Base-by-base conservation (phyloP, 345 rosid species). In the Kernera saxatilis region DNA sequence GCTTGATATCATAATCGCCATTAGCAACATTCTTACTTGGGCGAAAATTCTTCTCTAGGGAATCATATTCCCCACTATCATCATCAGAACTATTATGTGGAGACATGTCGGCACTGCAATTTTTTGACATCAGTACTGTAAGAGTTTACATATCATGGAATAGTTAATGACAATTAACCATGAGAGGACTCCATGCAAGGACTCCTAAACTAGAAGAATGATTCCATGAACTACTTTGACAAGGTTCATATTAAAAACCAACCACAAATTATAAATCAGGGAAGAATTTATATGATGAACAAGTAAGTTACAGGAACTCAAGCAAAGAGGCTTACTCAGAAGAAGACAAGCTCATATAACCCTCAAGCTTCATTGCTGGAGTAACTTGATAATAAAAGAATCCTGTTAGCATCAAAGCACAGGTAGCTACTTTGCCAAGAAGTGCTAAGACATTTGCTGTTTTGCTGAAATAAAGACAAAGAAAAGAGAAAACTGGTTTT, bases 351-450 rank as follows among this genome's bases (percentile, higher is more conserved):
- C 75, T 69, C 70, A 70, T 60, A 48, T 64, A 64, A 39, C 77
- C 93, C 40, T 86, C 93, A 15, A 78, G 75, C 75, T 50, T 84
- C 85, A 81, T 75, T 59, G 85, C 71, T 19, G 97, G 89, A 18
- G 84, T 88, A 71, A 86, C 86, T 83, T 81, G 92, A 75, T 83
- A 84, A 77, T 86, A 90, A 79, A 90, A 92, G 87, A 95, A 92
- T 45, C 98, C 96, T 35, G 98, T 92, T 74, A 92, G 73, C 14
- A 81, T 78, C 80, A 92, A 76, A 30, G 97, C 92, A 78, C 82
- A 85, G 2, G 88, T 53, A 67, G 99, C 91, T 75, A 92, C 93
- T 84, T 82, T 92, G 22, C 97, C 89, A 74, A 95, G 82, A 81
- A 90, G 80, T 27, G 84, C 81, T 70, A 95, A 81, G 63, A 79